Percentiles rank a stretch among this genome's conserved stretches.
phyloP scores from a whole-genome alignment of 805 yeast genomes.

The Metschnikowia dekortorum region DNA sequence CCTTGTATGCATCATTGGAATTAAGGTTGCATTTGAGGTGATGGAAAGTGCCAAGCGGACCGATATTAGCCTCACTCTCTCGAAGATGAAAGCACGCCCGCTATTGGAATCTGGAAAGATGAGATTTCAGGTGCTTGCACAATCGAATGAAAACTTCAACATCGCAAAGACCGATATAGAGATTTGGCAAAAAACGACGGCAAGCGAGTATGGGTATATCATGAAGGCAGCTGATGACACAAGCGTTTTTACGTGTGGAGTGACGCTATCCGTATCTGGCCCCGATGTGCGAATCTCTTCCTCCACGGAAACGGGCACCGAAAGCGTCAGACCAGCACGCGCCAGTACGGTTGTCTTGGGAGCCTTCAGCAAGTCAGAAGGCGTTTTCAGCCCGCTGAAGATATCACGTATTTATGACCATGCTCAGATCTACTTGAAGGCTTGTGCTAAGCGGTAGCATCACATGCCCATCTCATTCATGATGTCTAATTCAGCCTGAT shows the following conservation, averaged over 20 bases:
- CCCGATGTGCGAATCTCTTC: background rate
- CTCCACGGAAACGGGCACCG: background rate
- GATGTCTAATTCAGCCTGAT: conserved; percentile 15
- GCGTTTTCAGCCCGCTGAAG: conserved; percentile 16
- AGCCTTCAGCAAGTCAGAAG: conserved; percentile 32
- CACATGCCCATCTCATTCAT: conserved; percentile 37
- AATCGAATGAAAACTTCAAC: conserved; percentile 24
- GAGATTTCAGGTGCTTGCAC: conserved; percentile 44
- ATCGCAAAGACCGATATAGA: conserved; percentile 29
- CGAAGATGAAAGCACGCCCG: background rate
- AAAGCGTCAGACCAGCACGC: conserved; percentile 21
- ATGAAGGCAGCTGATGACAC: conserved; percentile 30
- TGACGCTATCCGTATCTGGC: conserved; percentile 50
- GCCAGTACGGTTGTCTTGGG: conserved; percentile 52
- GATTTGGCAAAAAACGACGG: conserved; percentile 43
- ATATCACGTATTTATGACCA: conserved; percentile 45
- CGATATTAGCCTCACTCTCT: background rate
- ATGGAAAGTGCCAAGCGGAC: background rate
- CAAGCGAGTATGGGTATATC: conserved; percentile 49
- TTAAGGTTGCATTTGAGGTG: background rate
- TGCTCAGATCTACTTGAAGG: conserved; percentile 44
- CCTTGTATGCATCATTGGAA: background rate
- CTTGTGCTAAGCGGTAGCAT: conserved; percentile 3
- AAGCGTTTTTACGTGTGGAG: conserved; percentile 43
- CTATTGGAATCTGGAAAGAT: conserved; percentile 2